These are phyloP conservation scores for Annona cherimola DNA, from an alignment of 164 flowering plant species.

Conservation along the genomic window DNA sequence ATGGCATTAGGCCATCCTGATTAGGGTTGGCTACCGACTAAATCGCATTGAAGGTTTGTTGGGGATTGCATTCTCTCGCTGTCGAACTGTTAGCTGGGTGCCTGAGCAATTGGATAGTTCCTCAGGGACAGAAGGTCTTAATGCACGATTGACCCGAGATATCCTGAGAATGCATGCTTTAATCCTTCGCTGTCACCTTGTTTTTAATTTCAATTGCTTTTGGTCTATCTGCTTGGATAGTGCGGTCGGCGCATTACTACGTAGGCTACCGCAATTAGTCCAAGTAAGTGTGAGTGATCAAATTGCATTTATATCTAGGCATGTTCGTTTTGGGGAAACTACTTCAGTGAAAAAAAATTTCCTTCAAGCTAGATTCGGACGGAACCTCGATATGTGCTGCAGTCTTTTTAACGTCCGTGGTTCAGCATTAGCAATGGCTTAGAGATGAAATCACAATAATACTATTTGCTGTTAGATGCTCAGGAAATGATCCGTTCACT, in stretches of 20 bases:
- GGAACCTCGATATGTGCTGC: neutral
- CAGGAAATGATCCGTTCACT: neutral
- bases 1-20: neutral
- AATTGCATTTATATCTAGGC: neutral
- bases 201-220: too few relatives aligned
- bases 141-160: neutral
- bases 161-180: neutral
- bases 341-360: neutral
- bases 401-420: neutral
- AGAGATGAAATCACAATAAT: neutral
- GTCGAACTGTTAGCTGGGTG: neutral
- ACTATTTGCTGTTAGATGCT: neutral
- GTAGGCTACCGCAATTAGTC: neutral
- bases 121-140: neutral
- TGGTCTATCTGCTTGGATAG: neutral
- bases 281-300: neutral
- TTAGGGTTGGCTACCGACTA: neutral
- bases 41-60: neutral
- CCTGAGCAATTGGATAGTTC: neutral
- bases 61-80: neutral
- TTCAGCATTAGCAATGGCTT: neutral
- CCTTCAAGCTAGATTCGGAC: neutral
- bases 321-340: neutral
- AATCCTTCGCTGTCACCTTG: neutral
- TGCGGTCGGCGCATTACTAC: neutral